Evolutionary conservation across 208 protist species (phyloP).

Genomic region (Leishmania mexicana): DNA sequence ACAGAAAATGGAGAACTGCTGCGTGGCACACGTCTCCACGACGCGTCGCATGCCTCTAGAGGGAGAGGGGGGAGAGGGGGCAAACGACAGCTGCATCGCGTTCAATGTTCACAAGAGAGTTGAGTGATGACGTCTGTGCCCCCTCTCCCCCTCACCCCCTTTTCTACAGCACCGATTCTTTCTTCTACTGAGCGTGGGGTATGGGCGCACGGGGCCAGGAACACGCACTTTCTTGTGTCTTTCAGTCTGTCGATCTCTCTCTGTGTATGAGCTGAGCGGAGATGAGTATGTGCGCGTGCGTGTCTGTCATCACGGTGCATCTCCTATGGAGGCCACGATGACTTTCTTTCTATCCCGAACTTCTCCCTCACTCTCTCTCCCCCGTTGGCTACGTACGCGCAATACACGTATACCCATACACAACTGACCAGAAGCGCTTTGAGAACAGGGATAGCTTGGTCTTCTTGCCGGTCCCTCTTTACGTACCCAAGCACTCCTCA

Average conservation of each 20-base stretch:
- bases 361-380: not conserved
- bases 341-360: slow-evolving; percentile 1
- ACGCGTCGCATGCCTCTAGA: not conserved
- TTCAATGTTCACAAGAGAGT: not conserved
- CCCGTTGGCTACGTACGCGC: not conserved
- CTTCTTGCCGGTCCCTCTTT: not conserved
- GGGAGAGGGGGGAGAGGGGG: too few relatives aligned
- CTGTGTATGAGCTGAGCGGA: not conserved
- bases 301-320: not conserved
- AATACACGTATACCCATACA: not conserved
- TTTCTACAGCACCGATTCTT: not conserved
- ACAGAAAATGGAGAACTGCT: not conserved
- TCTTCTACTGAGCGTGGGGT: not conserved
- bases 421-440: not conserved
- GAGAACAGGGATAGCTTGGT: not conserved
- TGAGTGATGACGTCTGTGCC: not conserved
- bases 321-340: not conserved
- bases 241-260: not conserved
- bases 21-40: not conserved
- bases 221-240: not conserved
- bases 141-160: too few relatives aligned
- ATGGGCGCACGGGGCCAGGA: not conserved
- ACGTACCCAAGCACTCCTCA: not conserved
- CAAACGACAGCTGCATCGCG: too few relatives aligned
- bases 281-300: slow-evolving; percentile 9